Conservation (phyloP, 345 rosid genomes). For the Eucalyptus curtisii region DNA sequence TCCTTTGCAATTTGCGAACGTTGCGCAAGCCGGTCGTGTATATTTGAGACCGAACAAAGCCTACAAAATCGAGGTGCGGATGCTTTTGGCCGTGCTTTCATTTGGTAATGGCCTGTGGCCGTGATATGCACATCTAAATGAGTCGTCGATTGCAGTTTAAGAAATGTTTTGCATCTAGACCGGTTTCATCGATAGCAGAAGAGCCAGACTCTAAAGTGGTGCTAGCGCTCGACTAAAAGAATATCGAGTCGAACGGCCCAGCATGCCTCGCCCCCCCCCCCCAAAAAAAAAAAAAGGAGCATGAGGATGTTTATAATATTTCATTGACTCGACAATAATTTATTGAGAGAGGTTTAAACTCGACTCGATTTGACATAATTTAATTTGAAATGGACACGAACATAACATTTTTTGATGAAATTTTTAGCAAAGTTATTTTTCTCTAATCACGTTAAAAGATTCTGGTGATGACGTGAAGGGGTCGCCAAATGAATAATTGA, state of each 20-base stretch:
- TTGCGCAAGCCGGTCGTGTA: not conserved
- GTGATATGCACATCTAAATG: not conserved
- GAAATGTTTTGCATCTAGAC: not conserved
- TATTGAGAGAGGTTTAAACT: not conserved
- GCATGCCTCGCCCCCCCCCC: not conserved
- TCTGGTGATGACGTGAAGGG: not conserved
- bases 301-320: not conserved
- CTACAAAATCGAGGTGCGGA: not conserved
- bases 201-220: not conserved
- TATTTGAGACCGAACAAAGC: not conserved
- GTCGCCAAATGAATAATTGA: not conserved
- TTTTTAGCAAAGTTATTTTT: not conserved
- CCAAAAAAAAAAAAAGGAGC: too few relatives aligned
- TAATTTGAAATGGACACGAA: not conserved
- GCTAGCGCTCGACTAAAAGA: not conserved
- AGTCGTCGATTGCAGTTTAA: not conserved
- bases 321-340: not conserved
- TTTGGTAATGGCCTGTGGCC: not conserved
- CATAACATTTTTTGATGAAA: not conserved
- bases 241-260: not conserved
- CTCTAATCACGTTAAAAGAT: not conserved
- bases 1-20: not conserved
- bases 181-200: not conserved
- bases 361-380: rapidly evolving
- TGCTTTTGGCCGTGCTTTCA: not conserved